Conservation (phyloP, 1,284 basidiomycete species). For the Phenoliferia sp. region DNA sequence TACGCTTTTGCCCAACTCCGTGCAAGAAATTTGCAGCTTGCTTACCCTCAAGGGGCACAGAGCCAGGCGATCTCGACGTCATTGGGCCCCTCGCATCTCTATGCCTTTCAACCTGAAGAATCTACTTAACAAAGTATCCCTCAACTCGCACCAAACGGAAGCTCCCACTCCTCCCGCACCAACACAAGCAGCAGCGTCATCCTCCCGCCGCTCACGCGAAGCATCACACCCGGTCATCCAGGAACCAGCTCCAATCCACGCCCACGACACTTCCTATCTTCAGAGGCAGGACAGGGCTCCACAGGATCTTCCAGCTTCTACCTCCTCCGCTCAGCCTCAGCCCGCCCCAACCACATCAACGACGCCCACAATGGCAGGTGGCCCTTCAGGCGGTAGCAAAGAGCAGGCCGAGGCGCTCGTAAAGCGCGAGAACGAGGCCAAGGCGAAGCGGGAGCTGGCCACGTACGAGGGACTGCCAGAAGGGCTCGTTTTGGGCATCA, state of each 20-base stretch:
- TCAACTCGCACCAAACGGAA: not conserved
- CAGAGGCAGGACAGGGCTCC: too few relatives aligned
- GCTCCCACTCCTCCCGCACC: not conserved
- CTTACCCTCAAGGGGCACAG: too few relatives aligned
- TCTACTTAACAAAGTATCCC: not conserved
- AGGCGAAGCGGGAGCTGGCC: slow-evolving; percentile 21
- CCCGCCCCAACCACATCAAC: not conserved
- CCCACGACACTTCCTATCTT: too few relatives aligned
- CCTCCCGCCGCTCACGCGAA: not conserved
- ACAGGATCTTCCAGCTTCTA: too few relatives aligned
- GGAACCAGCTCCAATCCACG: not conserved
- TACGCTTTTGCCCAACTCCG: too few relatives aligned
- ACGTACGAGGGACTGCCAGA: slow-evolving; percentile 29
- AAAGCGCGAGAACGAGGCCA: slow-evolving; percentile 17
- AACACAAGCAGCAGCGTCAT: not conserved
- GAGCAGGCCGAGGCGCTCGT: slow-evolving; percentile 28
- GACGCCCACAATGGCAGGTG: not conserved
- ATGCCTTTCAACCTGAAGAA: not conserved
- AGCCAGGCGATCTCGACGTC: too few relatives aligned
- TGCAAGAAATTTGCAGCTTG: too few relatives aligned
- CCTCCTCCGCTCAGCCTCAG: not conserved
- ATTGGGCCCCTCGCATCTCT: too few relatives aligned
- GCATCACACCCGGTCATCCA: not conserved
- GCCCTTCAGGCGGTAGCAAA: not conserved
- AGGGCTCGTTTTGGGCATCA: slow-evolving; percentile 23